A percentile compares a stretch with the other conserved stretches of the same genome.
Evolutionary conservation across 1,139 yeast genomes (phyloP).

Genomic region (Blastobotrys aristatus): DNA sequence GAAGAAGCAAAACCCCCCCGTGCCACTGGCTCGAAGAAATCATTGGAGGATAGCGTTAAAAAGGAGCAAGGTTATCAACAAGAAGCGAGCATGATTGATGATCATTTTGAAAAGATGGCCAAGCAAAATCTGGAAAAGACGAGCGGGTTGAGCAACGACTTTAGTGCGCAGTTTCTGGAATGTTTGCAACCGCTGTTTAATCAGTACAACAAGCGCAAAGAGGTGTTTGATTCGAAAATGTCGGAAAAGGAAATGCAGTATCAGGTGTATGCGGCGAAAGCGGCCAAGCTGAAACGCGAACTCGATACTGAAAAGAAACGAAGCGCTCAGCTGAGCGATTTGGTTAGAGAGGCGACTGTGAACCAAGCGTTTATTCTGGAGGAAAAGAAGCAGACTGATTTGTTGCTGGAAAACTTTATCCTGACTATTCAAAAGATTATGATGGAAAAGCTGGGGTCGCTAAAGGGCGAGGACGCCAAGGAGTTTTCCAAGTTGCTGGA

Average conservation of each 20-base stretch:
- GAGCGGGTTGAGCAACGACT: background rate
- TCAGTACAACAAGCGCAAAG: constrained; percentile 18
- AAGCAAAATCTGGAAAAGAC: background rate
- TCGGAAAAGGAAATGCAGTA: constrained; percentile 18
- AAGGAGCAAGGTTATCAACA: background rate
- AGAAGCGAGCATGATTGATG: background rate
- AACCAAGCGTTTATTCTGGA: background rate
- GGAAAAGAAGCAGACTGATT: background rate
- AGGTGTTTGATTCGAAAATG: constrained; percentile 15
- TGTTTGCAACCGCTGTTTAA: constrained; percentile 8
- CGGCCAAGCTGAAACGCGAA: constrained; percentile 12
- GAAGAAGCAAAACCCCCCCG: background rate
- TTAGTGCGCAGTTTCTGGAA: background rate
- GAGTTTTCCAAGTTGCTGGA: background rate
- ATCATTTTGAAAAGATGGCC: background rate
- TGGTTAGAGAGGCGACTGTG: background rate
- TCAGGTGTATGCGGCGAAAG: constrained; percentile 16
- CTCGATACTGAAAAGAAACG: constrained; percentile 2
- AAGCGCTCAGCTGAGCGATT: constrained; percentile 1
- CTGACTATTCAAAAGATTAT: background rate
- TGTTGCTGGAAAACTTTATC: background rate
- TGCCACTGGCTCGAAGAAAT: background rate
- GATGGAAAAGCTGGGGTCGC: background rate
- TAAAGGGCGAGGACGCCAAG: background rate
- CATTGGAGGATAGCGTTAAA: background rate